These are phyloP conservation scores for Paraconiothyrium sp. DNA, from an alignment of 2,329 filamentous ascomycete genomes.

Conservation along the genomic window DNA sequence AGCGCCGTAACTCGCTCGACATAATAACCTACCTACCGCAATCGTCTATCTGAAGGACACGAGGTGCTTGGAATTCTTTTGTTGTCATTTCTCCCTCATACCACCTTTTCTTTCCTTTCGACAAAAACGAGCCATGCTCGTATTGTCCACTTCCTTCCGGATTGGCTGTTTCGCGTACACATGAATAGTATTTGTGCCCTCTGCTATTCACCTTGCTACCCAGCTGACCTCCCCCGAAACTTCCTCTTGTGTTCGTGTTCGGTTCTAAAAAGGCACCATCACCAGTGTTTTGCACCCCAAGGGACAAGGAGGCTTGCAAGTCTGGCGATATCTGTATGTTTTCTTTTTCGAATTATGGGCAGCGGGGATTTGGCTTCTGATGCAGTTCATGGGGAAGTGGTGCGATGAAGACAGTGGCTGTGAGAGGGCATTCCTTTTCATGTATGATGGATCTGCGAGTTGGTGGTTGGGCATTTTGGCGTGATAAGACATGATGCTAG, in stretches of 20 bases:
- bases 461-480: slow-evolving; percentile 11
- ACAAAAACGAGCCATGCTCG: slow-evolving; percentile 29
- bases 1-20: slow-evolving; percentile 35
- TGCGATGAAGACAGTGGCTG: not conserved
- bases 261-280: slow-evolving; percentile 31
- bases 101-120: slow-evolving; percentile 39
- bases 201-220: slow-evolving; percentile 21
- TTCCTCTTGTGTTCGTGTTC: slow-evolving; percentile 18
- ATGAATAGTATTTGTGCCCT: slow-evolving; percentile 24
- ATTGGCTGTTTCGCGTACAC: slow-evolving; percentile 38
- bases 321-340: slow-evolving; percentile 31
- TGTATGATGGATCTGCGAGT: slow-evolving; percentile 15
- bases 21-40: slow-evolving; percentile 42
- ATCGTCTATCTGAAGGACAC: slow-evolving; percentile 37
- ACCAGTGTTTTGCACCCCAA: slow-evolving; percentile 20
- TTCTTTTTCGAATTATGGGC: slow-evolving; percentile 18
- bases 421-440: not conserved
- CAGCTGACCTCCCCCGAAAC: slow-evolving; percentile 1
- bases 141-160: slow-evolving; percentile 27
- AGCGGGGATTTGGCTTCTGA: slow-evolving; percentile 2
- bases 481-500: slow-evolving; percentile 14
- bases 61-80: slow-evolving; percentile 44
- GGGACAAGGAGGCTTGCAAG: slow-evolving; percentile 18
- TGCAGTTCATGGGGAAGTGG: slow-evolving; percentile 8
- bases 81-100: slow-evolving; percentile 42